Evolutionary conservation across 495 filamentous ascomycete genomes (phyloP).

Genomic region (Penicillium angulare): DNA sequence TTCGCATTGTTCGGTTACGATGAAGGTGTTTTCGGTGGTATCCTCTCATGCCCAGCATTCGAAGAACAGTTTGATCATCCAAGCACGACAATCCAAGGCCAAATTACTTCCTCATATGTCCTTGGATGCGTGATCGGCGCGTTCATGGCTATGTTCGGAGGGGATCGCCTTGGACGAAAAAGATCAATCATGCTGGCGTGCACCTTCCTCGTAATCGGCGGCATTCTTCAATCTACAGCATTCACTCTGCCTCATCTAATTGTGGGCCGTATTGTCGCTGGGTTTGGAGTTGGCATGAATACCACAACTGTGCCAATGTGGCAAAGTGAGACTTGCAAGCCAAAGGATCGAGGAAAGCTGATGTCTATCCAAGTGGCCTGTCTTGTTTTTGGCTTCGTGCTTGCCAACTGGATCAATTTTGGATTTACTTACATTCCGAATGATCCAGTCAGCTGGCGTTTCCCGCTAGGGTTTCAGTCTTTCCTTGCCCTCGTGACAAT

Average conservation of each 20-base stretch:
- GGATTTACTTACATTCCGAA: slow-evolving; percentile 15
- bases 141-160: slow-evolving; percentile 6
- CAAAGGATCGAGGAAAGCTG: slow-evolving; percentile 55
- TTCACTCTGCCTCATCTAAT: slow-evolving; percentile 44
- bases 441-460: slow-evolving; percentile 42
- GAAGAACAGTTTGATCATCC: slow-evolving; percentile 9
- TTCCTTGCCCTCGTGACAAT: slow-evolving; percentile 47
- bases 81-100: slow-evolving; percentile 9
- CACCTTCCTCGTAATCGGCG: slow-evolving; percentile 49
- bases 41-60: slow-evolving; percentile 21
- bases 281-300: slow-evolving; percentile 42
- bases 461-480: slow-evolving; percentile 50
- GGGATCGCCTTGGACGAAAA: slow-evolving; percentile 49
- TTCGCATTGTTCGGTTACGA: slow-evolving; percentile 28
- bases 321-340: slow-evolving; percentile 51
- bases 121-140: slow-evolving; percentile 7
- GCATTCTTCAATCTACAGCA: slow-evolving; percentile 50
- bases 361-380: slow-evolving; percentile 56
- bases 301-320: slow-evolving; percentile 43
- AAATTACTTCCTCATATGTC: slow-evolving; percentile 16
- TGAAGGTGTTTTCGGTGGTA: slow-evolving; percentile 29
- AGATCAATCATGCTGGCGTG: slow-evolving; percentile 47
- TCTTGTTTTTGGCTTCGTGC: slow-evolving; percentile 47
- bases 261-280: slow-evolving; percentile 40
- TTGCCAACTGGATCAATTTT: slow-evolving; percentile 18